Conservation (phyloP, 2,329 filamentous ascomycete species). For the Colletotrichum cordylinicola region DNA sequence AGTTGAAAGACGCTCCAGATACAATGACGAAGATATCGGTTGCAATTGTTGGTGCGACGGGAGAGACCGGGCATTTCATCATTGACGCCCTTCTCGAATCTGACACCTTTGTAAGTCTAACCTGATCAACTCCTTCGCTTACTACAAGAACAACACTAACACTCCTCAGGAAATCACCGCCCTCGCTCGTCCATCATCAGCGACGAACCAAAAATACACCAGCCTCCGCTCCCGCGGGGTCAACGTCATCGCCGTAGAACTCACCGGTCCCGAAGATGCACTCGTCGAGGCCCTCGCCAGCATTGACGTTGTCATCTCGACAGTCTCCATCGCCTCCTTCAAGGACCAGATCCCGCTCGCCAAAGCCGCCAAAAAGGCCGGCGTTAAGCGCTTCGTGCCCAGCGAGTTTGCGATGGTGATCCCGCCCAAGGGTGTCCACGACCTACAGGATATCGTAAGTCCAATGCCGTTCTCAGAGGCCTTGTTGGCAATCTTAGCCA, state of each 20-base stretch:
- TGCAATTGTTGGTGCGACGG: slow-evolving; percentile 45
- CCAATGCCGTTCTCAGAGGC: neutral
- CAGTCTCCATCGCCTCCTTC: slow-evolving; percentile 38
- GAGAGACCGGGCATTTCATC: slow-evolving; percentile 44
- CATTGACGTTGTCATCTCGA: slow-evolving; percentile 50
- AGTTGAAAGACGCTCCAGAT: neutral
- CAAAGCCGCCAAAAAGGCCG: slow-evolving; percentile 51
- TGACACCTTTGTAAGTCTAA: slow-evolving; percentile 30
- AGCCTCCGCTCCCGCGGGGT: slow-evolving; percentile 46
- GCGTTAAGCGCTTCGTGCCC: slow-evolving; percentile 58
- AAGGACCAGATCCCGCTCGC: slow-evolving; percentile 50
- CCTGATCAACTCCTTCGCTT: neutral
- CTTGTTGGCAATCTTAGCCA: no score
- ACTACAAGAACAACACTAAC: neutral
- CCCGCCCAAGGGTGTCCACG: slow-evolving; percentile 38
- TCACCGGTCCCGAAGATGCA: slow-evolving; percentile 43
- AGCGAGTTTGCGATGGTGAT: slow-evolving; percentile 52
- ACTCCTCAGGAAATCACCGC: slow-evolving; percentile 48
- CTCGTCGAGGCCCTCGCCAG: slow-evolving; percentile 46
- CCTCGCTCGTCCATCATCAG: slow-evolving; percentile 50
- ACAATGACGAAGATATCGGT: slow-evolving; percentile 22
- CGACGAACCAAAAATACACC: slow-evolving; percentile 37
- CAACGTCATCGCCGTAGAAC: slow-evolving; percentile 46
- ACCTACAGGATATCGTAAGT: slow-evolving; percentile 23
- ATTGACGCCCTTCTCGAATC: slow-evolving; percentile 39